Evolutionary conservation across 2,329 filamentous ascomycete genomes (phyloP).

Genomic region (Beauveria australis): DNA sequence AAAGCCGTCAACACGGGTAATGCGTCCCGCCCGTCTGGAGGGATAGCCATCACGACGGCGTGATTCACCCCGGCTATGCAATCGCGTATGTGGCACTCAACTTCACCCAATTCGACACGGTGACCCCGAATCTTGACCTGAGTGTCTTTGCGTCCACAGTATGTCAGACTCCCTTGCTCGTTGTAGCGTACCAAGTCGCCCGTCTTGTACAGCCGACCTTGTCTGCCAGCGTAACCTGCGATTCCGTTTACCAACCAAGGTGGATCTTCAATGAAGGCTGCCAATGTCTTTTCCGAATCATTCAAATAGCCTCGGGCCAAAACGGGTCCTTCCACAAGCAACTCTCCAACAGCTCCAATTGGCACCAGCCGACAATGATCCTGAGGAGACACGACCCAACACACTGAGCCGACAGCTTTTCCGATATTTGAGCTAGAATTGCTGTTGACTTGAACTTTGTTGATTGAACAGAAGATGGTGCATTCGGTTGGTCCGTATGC

Average conservation of each 20-base stretch:
- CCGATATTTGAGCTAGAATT: conserved; percentile 1
- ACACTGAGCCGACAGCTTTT: background rate
- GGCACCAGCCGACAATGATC: conserved; percentile 11
- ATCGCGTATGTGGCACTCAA: conserved; percentile 1
- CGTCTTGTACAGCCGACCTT: conserved; percentile 32
- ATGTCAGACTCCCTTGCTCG: conserved; percentile 25
- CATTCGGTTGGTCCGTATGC: conserved; percentile 35
- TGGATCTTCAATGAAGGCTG: conserved; percentile 15
- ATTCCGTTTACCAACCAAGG: background rate
- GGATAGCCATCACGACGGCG: background rate
- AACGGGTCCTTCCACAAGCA: conserved; percentile 14
- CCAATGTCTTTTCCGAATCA: conserved; percentile 12
- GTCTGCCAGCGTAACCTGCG: background rate
- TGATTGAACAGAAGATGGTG: conserved; percentile 19
- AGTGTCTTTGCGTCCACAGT: conserved; percentile 41
- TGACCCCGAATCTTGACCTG: conserved; percentile 49
- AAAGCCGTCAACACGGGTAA: background rate
- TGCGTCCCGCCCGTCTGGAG: background rate
- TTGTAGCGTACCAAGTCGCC: conserved; percentile 38
- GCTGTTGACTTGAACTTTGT: background rate
- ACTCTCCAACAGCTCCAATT: conserved; percentile 14
- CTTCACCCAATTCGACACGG: conserved; percentile 32
- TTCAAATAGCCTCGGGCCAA: conserved; percentile 14
- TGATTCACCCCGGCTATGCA: background rate
- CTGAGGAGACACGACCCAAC: conserved; percentile 1